These are phyloP conservation scores for Strobilomyces echinocephalus DNA, from an alignment of 768 basidiomycete species.

Conservation along the genomic window DNA sequence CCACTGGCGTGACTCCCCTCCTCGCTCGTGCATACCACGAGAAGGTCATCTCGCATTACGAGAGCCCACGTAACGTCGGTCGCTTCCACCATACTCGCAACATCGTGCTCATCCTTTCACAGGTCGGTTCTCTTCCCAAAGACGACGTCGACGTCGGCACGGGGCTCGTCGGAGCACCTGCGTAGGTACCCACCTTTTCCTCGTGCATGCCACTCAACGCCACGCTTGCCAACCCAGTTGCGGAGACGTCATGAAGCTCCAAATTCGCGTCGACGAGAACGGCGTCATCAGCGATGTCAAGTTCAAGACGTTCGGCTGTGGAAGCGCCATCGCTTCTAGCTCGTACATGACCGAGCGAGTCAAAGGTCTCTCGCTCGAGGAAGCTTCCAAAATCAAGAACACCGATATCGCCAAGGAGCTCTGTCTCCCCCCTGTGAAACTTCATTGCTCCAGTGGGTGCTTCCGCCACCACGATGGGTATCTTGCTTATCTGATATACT, in stretches of 20 bases:
- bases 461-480: slow-evolving; percentile 8
- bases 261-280: slow-evolving; percentile 93
- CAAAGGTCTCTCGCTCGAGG: slow-evolving; percentile 88
- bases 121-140: slow-evolving; percentile 98
- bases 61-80: slow-evolving; percentile 93
- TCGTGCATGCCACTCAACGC: slow-evolving; percentile 14
- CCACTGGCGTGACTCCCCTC: slow-evolving; percentile 44
- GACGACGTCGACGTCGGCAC: slow-evolving; percentile 89
- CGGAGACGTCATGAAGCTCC: slow-evolving; percentile 99
- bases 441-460: slow-evolving; percentile 88
- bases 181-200: slow-evolving; percentile 48
- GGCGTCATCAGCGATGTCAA: slow-evolving; percentile 97
- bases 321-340: slow-evolving; percentile 95
- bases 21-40: slow-evolving; percentile 81
- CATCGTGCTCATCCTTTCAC: slow-evolving; percentile 48
- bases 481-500: slow-evolving; percentile 21
- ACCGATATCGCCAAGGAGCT: slow-evolving; percentile 99
- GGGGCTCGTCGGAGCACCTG: slow-evolving; percentile 95
- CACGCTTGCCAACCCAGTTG: slow-evolving; percentile 48
- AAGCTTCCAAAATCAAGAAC: slow-evolving; percentile 95
- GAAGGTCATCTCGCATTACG: slow-evolving; percentile 97
- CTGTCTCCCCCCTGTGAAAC: slow-evolving; percentile 91
- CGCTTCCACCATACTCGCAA: slow-evolving; percentile 26
- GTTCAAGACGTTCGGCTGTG: slow-evolving; percentile 99
- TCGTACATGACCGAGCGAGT: slow-evolving; percentile 99